Base-by-base conservation (phyloP, 2,329 filamentous ascomycete species). In the Zymoseptoria brevis region DNA sequence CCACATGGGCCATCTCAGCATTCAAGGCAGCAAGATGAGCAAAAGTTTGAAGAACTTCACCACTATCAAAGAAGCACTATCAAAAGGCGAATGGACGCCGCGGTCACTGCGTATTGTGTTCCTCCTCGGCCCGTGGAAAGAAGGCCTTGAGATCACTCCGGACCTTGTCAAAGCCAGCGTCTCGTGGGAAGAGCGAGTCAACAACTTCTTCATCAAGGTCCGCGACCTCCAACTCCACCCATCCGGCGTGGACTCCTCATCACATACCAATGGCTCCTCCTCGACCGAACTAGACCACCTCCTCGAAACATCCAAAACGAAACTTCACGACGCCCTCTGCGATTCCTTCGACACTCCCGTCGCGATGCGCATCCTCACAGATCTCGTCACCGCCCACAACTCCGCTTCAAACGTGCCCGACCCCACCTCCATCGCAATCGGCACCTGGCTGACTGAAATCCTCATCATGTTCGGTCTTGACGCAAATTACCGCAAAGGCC, bases 41-140 rank as follows among this genome's bases (percentile, higher is more conserved):
- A 97, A 97, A 75, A 90, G 86, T 16, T 76, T 97, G 59, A 96
- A 97, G 78, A 97, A 96, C 74, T 96, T 96, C 74, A 90, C 90
- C 49, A 96, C 93, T 0, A 96, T 97, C 62, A 83, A 90, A 29
- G 89, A 95, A 72, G 91, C 92, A 0, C 77, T 97, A 7, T 75
- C 77, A 2, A 77, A 79, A 35, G 82, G 82, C 45, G 82, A 85
- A 54, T 96, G 90, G 79, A 94, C 89, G 0, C 80, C 91, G 0
- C 81, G 93, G 60, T 86, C 85, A 57, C 81, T 96, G 76, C 84
- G 93, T 52, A 88, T 95, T 56, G 87, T 94, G 16, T 96, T 96
- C 75, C 75, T 97, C 52, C 83, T 96, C 67, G 90, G 92, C 51
- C 85, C 84, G 54, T 97, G 93, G 92, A 89, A 90, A 66, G 89